Percentiles rank a stretch among this genome's conserved stretches.
Evolutionary conservation across 2,329 filamentous ascomycete genomes (phyloP).

Genomic region (Metarhizium anisopliae): DNA sequence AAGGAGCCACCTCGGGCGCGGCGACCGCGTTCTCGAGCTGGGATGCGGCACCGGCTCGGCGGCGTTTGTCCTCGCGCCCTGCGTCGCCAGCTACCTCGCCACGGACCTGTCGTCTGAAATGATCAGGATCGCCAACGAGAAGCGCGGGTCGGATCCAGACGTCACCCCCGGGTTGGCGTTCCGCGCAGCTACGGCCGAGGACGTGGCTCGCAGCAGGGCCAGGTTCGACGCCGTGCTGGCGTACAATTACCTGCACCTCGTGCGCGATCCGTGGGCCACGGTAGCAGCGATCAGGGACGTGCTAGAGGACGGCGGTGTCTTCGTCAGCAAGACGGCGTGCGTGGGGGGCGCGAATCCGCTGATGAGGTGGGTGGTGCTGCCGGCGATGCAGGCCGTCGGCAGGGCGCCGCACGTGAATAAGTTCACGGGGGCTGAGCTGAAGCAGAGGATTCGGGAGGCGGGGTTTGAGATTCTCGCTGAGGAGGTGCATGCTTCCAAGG

Average conservation of each 20-base stretch:
- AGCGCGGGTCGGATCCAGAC: background rate
- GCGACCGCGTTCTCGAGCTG: constrained; percentile 10
- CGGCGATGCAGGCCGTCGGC: constrained; percentile 4
- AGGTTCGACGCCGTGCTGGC: constrained; percentile 8
- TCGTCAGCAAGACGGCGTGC: constrained; percentile 12
- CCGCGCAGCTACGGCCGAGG: constrained; percentile 2
- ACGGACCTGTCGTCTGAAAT: constrained; percentile 10
- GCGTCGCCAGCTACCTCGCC: constrained; percentile 7
- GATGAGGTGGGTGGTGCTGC: constrained; percentile 1
- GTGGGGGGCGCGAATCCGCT: constrained; percentile 8
- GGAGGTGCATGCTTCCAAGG: constrained; percentile 7
- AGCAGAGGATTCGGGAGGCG: background rate
- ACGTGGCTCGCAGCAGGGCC: background rate
- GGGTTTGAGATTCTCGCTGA: constrained; percentile 8
- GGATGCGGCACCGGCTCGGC: constrained; percentile 12
- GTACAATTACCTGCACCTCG: constrained; percentile 12
- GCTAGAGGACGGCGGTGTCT: constrained; percentile 7
- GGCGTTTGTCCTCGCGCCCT: constrained; percentile 9
- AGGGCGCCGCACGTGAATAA: constrained; percentile 1
- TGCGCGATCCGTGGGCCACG: constrained; percentile 8
- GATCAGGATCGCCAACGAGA: constrained; percentile 7
- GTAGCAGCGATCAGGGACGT: constrained; percentile 3
- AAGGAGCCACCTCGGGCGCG: constrained; percentile 3
- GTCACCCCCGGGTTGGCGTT: background rate
- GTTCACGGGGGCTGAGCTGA: constrained; percentile 3